Base-by-base conservation (phyloP, 2,329 filamentous ascomycete genomes). In the Paecilomyces sp. region DNA sequence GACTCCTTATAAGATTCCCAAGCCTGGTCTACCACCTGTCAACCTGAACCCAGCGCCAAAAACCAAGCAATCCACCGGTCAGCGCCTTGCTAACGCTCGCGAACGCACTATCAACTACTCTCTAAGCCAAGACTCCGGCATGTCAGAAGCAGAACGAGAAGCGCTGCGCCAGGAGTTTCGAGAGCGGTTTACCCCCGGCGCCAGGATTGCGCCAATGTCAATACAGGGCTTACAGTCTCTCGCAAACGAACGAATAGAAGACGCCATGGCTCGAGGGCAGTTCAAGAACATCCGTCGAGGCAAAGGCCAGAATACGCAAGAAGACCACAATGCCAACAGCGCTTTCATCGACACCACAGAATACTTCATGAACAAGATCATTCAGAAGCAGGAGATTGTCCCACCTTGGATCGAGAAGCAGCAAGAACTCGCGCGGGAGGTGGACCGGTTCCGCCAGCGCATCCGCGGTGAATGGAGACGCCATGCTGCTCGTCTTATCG, bases 351-450 rank as follows among this genome's bases (percentile, higher is more conserved):
- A 97, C 70, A 97, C 93, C 0, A 97, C 94, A 0, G 93, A 97
- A 75, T 97, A 97, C 72, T 90, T 97, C 67, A 89, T 97, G 88
- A 97, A 99, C 77, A 94, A 95, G 76, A 97, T 97, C 79, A 97
- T 99, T 63, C 90, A 97, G 76, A 88, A 89, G 60, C 94, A 99
- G 74, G 92, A 96, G 22, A 90, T 97, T 61, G 91, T 96, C 0
- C 94, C 94, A 0, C 93, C 93, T 0, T 99, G 94, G 94, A 97
- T 99, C 61, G 94, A 99, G 76, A 97, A 97, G 76, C 94, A 99
- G 73, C 93, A 97, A 71, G 92, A 97, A 68, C 79, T 97, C 5
- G 82, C 86, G 11, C 86, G 85, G 61, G 83, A 89, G 0, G 83
- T 87, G 0, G 82, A 80, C 12, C 80, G 82, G 1, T 97, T 99